phyloP scores from a whole-genome alignment of 805 yeast genomes.

The Lipomyces chichibuensis region DNA sequence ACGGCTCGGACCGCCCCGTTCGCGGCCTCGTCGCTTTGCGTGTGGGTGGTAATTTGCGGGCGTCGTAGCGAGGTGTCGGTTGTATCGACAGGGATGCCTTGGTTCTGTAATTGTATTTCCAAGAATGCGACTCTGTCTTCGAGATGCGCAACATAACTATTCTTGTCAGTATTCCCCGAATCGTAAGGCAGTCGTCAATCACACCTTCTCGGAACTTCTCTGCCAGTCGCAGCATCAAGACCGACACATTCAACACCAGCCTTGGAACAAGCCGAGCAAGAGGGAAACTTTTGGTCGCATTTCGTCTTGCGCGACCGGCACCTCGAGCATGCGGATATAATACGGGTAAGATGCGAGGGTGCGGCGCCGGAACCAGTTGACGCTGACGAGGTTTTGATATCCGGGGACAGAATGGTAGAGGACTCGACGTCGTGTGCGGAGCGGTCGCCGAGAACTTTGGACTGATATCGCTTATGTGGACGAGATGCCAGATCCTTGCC shows the following conservation, averaged over 20 bases:
- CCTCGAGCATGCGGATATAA: conserved; percentile 79
- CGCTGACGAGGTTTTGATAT: conserved; percentile 20
- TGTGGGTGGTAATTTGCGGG: background rate
- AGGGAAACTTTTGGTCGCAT: conserved; percentile 71
- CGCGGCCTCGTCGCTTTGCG: conserved; percentile 4
- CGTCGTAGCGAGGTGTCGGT: conserved; percentile 23
- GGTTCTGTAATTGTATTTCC: conserved; percentile 53
- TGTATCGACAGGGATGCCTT: conserved; percentile 46
- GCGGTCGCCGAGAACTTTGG: conserved; percentile 2
- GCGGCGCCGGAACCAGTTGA: conserved; percentile 34
- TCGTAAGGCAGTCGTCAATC: background rate
- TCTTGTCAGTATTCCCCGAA: background rate
- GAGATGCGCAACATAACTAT: conserved; percentile 61
- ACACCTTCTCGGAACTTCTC: conserved; percentile 77
- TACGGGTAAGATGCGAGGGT: conserved; percentile 33
- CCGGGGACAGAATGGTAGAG: background rate
- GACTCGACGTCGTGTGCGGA: conserved; percentile 5
- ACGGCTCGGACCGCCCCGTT: background rate
- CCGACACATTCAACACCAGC: conserved; percentile 78
- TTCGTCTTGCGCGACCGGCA: conserved; percentile 70
- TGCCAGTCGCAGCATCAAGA: conserved; percentile 83
- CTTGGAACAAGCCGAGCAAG: conserved; percentile 63
- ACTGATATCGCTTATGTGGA: conserved; percentile 11
- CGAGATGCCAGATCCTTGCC: conserved; percentile 15
- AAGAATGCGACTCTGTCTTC: conserved; percentile 66